These are phyloP conservation scores for Paraconiothyrium sp. DNA, from an alignment of 2,329 filamentous ascomycete species.

Conservation along the genomic window DNA sequence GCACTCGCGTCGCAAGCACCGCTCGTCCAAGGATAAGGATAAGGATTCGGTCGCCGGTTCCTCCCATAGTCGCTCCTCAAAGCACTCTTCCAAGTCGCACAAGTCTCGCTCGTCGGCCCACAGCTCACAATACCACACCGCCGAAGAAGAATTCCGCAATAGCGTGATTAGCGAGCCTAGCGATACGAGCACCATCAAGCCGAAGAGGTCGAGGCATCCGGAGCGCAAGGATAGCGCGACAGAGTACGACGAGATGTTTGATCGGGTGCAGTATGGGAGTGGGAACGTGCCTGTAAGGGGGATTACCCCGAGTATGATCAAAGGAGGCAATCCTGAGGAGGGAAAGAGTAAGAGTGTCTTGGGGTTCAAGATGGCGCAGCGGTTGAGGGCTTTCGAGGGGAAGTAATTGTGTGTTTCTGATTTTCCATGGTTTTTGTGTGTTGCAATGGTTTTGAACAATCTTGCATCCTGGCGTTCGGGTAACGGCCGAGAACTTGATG, in stretches of 20 bases:
- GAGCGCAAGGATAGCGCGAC: constrained; percentile 45
- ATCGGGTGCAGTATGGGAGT: constrained; percentile 35
- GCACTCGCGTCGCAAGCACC: constrained; percentile 38
- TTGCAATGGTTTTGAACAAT: neutral
- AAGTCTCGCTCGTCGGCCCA: constrained; percentile 28
- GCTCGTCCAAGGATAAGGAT: constrained; percentile 33
- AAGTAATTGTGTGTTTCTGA: neutral
- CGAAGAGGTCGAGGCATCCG: constrained; percentile 25
- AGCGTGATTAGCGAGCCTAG: constrained; percentile 44
- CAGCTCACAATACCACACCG: constrained; percentile 31
- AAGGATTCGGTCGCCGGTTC: constrained; percentile 29
- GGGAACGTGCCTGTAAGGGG: constrained; percentile 47
- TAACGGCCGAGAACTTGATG: neutral
- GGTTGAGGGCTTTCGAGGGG: constrained; percentile 41
- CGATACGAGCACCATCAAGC: constrained; percentile 47
- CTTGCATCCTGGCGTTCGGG: neutral
- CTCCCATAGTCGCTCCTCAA: constrained; percentile 32
- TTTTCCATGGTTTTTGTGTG: neutral
- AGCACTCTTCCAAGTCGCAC: constrained; percentile 39
- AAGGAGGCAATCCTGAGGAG: constrained; percentile 31
- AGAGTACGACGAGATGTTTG: constrained; percentile 40
- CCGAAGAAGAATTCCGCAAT: constrained; percentile 31
- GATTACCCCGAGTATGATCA: constrained; percentile 51
- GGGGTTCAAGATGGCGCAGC: constrained; percentile 45
- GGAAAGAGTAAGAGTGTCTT: constrained; percentile 49